Base-by-base conservation (phyloP, 176 grass and related monocot genomes). In the Coix lacrymajobi region DNA sequence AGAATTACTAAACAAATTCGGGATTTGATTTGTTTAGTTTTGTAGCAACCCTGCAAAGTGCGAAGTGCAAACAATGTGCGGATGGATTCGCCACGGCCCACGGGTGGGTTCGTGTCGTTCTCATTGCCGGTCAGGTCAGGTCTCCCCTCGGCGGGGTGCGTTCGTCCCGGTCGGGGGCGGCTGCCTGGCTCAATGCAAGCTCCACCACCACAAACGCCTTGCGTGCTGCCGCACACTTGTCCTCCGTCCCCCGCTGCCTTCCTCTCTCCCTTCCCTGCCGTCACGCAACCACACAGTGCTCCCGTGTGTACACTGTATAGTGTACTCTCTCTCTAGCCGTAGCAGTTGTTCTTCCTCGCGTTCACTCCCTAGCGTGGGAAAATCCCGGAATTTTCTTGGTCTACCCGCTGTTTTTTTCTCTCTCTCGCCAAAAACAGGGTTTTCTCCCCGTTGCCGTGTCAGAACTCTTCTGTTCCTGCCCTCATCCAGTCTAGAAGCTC, bases 161-260 rank as follows among this genome's bases (percentile, higher is more conserved):
- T 46, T 61, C 25, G 60, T 32, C 34, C 34, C 37, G n/a, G 22
- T 32, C 22, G 61, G 36, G 52, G 4, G 29, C 34, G 73, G 64
- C 36, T 71, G 22, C 15, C 36, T 83, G 74, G 78, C 41, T 54
- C 1, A 58, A 58, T 25, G 56, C 56, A 77, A 85, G 54, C 83
- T 78, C 88, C 83, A 39, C 88, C 88, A 86, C n/a, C 83, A 44
- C 83, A 45, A 36, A 66, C n/a, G n/a, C 65, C 73, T 45, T 48
- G 88, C 83, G 77, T 17, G 63, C 63, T 40, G 62, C 4, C 17
- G 22, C 1, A 30, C 22, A 73, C 54, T 64, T 81, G 76, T 67
- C 6, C 43, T 25, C 76, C 39, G 5, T n/a, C 81, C 11, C 56
- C 10, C n/a, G n/a, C n/a, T n/a, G 25, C 58, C 30, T 7, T 66